These are phyloP conservation scores for Candida ponderosae DNA, from an alignment of 805 yeast species.

Conservation along the genomic window DNA sequence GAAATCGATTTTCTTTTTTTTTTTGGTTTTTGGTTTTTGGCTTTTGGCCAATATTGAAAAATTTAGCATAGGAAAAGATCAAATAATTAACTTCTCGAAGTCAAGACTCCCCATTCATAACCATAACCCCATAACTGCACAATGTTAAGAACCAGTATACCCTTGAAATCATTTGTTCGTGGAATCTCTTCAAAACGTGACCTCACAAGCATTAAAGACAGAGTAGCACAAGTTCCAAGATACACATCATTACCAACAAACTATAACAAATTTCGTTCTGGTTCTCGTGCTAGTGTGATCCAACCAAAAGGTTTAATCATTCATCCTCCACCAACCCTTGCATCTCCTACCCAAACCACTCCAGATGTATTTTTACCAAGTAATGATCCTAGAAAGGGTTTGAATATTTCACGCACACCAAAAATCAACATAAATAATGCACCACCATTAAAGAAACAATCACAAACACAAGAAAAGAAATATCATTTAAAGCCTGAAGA, in stretches of 20 bases:
- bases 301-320: slow-evolving; percentile 51
- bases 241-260: slow-evolving; percentile 45
- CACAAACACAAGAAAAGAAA: slow-evolving; percentile 29
- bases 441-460: slow-evolving; percentile 28
- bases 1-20: no score
- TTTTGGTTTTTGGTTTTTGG: no score
- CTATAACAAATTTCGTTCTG: slow-evolving; percentile 30
- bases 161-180: no score
- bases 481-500: slow-evolving; percentile 53
- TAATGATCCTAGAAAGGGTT: slow-evolving; percentile 46
- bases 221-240: neutral
- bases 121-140: no score
- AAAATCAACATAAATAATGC: slow-evolving; percentile 20
- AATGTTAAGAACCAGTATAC: no score
- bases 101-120: no score
- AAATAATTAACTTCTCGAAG: no score
- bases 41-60: no score
- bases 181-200: no score
- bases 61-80: no score
- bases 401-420: slow-evolving; percentile 20
- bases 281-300: neutral
- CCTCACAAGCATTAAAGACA: no score
- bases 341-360: slow-evolving; percentile 41
- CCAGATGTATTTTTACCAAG: slow-evolving; percentile 65
- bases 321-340: slow-evolving; percentile 60